Base-by-base conservation (phyloP, 768 basidiomycete genomes). In the Russula lepida region DNA sequence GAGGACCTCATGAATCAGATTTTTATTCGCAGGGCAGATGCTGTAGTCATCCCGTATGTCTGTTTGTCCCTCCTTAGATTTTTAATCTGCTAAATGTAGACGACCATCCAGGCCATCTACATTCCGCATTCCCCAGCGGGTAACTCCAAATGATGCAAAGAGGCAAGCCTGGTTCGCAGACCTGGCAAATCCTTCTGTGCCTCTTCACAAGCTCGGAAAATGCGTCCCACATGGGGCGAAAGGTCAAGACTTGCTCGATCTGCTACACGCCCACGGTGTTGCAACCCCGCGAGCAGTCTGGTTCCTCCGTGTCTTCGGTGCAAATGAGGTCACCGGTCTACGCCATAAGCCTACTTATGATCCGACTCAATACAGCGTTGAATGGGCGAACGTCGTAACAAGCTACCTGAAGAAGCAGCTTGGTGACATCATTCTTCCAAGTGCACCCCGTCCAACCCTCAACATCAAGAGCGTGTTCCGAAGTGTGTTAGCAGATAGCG, bases 401-500 rank as follows among this genome's bases (percentile, higher is more conserved):
- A 78, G 83, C 54, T 89, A 92, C 68, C 75, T 93, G 73, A 90
- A 88, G 75, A 92, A 92, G 68, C 89, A 89, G 66, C 75, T 94
- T 11, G 76, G 77, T 6, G 88, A 91, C 28, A 92, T 93, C 58
- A 82, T 82, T 12, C 76, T 93, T 28, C 91, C 92, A 2, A 89
- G 84, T 68, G 84, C 89, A 28, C 87, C 88, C 17, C 80, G 89
- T 39, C 81, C 80, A 12, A 86, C 85, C 8, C 71, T 90, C 54
- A 89, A 88, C 66, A 88, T 92, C 68, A 92, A 91, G 67, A 85
- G 86, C 61, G 85, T 84, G 0, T 93, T 93, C 72, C 92, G 89
- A 69, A 85, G 88, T 4, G 84, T 92, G 4, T 75, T 93, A 15
- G 79, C 85, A 3, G 92, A 93, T 51, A 66, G 74, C 0, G 86